Conservation (phyloP, 1,284 basidiomycete genomes). For the Tilletia caries region DNA sequence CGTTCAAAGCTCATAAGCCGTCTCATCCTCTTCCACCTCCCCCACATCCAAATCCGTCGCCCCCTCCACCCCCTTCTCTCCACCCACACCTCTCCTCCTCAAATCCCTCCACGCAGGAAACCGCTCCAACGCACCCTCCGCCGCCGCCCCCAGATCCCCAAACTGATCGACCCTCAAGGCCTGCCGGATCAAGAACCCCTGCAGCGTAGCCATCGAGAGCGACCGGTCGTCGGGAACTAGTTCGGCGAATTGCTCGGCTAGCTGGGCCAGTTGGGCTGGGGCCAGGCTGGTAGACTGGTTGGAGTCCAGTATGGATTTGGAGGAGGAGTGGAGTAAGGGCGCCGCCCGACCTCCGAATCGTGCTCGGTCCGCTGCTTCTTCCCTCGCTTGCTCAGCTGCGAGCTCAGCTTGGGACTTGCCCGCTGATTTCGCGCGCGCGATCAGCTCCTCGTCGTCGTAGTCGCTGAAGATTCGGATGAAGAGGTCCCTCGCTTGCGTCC, state of each 20-base stretch:
- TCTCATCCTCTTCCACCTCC: background rate
- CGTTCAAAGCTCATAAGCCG: background rate
- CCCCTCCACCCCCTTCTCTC: background rate
- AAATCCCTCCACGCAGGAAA: background rate
- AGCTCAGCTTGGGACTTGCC: background rate
- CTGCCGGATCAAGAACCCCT: conserved; percentile 13
- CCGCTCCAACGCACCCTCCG: background rate
- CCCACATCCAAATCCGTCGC: background rate
- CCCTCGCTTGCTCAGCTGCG: background rate
- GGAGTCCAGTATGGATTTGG: background rate
- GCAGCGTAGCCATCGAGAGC: conserved; percentile 12
- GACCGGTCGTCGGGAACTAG: background rate
- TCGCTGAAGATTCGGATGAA: conserved; percentile 10
- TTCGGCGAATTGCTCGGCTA: background rate
- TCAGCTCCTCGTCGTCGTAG: background rate
- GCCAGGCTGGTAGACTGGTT: background rate
- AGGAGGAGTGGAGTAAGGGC: background rate
- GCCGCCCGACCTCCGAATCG: background rate
- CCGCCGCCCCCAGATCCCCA: conserved; percentile 6
- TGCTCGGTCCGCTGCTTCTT: background rate
- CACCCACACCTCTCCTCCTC: background rate
- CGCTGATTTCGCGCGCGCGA: background rate
- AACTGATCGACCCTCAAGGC: conserved; percentile 9
- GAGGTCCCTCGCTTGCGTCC: conserved; percentile 1
- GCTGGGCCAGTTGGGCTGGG: background rate